Percentiles rank a stretch among this genome's conserved stretches.
Conservation (phyloP, 2,329 filamentous ascomycete species). For the Decorospora gaudefroyi region DNA sequence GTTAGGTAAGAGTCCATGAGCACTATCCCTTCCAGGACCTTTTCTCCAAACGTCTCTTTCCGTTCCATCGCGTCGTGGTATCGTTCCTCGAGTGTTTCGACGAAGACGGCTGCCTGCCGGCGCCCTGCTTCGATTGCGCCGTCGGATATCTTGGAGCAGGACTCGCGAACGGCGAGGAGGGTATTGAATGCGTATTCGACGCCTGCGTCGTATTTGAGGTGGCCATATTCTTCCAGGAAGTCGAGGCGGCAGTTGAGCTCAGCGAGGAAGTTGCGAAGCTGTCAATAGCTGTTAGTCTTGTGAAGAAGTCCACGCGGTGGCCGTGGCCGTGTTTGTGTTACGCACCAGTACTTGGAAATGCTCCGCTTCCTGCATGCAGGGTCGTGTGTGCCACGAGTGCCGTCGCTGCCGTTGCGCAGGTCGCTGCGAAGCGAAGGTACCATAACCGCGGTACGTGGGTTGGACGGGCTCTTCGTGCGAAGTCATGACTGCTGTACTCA, state of each 20-base stretch:
- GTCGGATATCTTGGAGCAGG: constrained; percentile 87
- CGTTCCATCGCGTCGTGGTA: constrained; percentile 86
- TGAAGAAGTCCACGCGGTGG: background rate
- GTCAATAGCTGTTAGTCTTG: constrained; percentile 21
- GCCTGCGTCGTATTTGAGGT: constrained; percentile 79
- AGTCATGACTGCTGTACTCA: constrained; percentile 43
- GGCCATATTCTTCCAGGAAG: constrained; percentile 84
- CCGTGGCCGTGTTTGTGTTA: constrained; percentile 1
- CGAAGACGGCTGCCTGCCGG: constrained; percentile 81
- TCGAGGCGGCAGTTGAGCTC: constrained; percentile 87
- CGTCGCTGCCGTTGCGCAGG: constrained; percentile 47
- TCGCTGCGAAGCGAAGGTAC: constrained; percentile 32
- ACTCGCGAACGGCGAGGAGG: constrained; percentile 80
- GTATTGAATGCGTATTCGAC: constrained; percentile 85
- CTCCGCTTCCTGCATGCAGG: constrained; percentile 54
- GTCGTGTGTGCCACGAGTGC: constrained; percentile 54
- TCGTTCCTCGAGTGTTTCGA: constrained; percentile 85
- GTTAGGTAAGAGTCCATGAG: constrained; percentile 82
- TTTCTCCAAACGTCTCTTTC: constrained; percentile 87
- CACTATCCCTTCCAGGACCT: constrained; percentile 83
- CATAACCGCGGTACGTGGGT: constrained; percentile 43
- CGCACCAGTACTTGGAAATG: constrained; percentile 53
- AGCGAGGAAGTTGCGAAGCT: constrained; percentile 79
- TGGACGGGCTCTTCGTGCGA: constrained; percentile 52
- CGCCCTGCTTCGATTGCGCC: constrained; percentile 87